phyloP scores from a whole-genome alignment of 257 asterid species.

The Fraxinus anomala region DNA sequence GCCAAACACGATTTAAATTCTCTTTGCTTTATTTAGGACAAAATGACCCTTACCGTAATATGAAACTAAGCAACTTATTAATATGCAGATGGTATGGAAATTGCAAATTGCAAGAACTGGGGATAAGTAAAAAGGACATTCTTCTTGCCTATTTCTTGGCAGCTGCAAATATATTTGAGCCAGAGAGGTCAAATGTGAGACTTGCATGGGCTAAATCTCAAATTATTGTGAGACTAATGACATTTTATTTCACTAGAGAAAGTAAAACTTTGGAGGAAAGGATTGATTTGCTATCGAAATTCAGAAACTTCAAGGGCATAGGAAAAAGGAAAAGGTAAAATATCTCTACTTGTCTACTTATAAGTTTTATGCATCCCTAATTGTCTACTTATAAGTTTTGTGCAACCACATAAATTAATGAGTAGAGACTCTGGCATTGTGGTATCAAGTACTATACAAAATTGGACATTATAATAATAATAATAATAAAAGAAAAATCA shows the following conservation, averaged over 20 bases:
- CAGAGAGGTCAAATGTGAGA: slow-evolving; percentile 43
- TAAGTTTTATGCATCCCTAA: background rate
- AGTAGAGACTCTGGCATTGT: no score
- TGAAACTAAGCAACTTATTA: background rate
- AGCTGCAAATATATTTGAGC: slow-evolving; percentile 40
- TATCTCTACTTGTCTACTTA: background rate
- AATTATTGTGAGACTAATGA: slow-evolving; percentile 30
- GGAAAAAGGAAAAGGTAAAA: slow-evolving; percentile 23
- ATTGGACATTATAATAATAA: no score
- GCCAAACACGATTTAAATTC: no score
- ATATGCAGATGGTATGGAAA: slow-evolving; percentile 41
- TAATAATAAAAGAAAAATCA: no score
- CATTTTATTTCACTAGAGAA: slow-evolving; percentile 23
- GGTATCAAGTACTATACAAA: no score
- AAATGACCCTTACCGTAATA: no score
- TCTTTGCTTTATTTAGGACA: no score
- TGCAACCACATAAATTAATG: no score
- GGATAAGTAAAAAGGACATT: slow-evolving; percentile 36
- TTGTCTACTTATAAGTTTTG: no score
- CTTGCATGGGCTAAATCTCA: slow-evolving; percentile 44
- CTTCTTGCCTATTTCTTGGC: slow-evolving; percentile 45
- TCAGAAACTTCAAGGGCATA: slow-evolving; percentile 10
- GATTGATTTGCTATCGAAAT: background rate
- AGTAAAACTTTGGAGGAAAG: slow-evolving; percentile 9
- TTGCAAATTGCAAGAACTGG: slow-evolving; percentile 28